Percentiles rank a stretch among this genome's conserved stretches.
Evolutionary conservation across 495 filamentous ascomycete species (phyloP).

Genomic region (Lophium mytilinum): DNA sequence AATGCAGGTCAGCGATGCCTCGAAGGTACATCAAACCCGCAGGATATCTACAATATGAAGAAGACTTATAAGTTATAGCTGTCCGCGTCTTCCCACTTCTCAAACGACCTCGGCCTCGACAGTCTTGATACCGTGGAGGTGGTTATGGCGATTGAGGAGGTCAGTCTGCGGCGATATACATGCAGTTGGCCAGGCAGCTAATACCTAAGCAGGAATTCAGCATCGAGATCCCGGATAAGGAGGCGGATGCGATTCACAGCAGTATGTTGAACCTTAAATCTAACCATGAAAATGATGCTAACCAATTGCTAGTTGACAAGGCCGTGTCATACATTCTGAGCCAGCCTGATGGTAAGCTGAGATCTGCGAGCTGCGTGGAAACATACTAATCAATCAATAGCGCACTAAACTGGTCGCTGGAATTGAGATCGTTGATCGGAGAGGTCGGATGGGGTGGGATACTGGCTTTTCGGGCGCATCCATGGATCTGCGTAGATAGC

Average conservation of each 20-base stretch:
- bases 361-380: not conserved
- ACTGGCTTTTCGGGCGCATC: slow-evolving; percentile 8
- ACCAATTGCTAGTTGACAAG: slow-evolving; percentile 67
- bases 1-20: slow-evolving; percentile 34
- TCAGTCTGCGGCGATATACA: slow-evolving; percentile 35
- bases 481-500: not conserved
- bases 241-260: slow-evolving; percentile 92
- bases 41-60: not conserved
- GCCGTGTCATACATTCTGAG: slow-evolving; percentile 90
- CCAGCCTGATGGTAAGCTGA: slow-evolving; percentile 71
- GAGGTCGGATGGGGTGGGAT: slow-evolving; percentile 13
- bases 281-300: slow-evolving; percentile 4
- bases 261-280: slow-evolving; percentile 52
- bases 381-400: slow-evolving; percentile 23
- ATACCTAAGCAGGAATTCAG: slow-evolving; percentile 77
- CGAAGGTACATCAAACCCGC: slow-evolving; percentile 33
- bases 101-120: slow-evolving; percentile 92
- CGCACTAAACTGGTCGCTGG: slow-evolving; percentile 24
- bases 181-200: slow-evolving; percentile 8
- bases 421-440: not conserved
- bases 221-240: slow-evolving; percentile 99
- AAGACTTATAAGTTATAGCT: slow-evolving; percentile 48
- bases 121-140: slow-evolving; percentile 98
- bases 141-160: slow-evolving; percentile 99
- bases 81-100: slow-evolving; percentile 72